Percentiles rank a stretch among this genome's conserved stretches.
phyloP scores from a whole-genome alignment of 2,329 filamentous ascomycete genomes.

The Passalora sequoiae region DNA sequence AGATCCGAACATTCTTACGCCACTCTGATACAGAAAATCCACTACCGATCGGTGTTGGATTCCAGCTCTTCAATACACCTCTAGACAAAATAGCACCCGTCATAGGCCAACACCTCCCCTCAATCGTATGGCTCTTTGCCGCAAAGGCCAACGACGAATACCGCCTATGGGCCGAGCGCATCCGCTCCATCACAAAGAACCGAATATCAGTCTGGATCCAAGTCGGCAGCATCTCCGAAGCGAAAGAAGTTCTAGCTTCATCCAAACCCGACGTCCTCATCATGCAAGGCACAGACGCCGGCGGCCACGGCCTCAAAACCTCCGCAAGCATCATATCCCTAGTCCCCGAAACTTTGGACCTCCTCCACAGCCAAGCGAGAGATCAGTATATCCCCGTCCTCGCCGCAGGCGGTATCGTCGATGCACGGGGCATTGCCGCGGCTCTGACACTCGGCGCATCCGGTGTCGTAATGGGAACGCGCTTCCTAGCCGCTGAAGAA shows the following conservation, averaged over 20 bases:
- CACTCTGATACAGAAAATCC: neutral
- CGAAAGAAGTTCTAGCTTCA: slow-evolving; percentile 47
- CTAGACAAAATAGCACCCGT: slow-evolving; percentile 24
- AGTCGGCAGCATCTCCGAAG: slow-evolving; percentile 53
- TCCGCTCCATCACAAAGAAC: slow-evolving; percentile 29
- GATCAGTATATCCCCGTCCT: slow-evolving; percentile 48
- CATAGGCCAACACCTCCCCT: slow-evolving; percentile 40
- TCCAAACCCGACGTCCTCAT: slow-evolving; percentile 51
- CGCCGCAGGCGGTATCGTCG: slow-evolving; percentile 55
- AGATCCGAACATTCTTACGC: neutral
- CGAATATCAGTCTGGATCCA: slow-evolving; percentile 52
- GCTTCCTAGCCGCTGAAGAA: slow-evolving; percentile 52
- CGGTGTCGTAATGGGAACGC: slow-evolving; percentile 57
- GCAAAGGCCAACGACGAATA: slow-evolving; percentile 41
- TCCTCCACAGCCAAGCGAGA: slow-evolving; percentile 31
- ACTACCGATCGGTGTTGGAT: slow-evolving; percentile 54
- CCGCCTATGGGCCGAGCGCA: slow-evolving; percentile 25
- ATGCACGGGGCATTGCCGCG: slow-evolving; percentile 49
- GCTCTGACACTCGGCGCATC: slow-evolving; percentile 48
- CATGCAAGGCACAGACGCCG: slow-evolving; percentile 57
- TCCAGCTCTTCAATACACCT: slow-evolving; percentile 51
- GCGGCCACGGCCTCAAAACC: slow-evolving; percentile 53
- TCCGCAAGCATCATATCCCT: slow-evolving; percentile 52
- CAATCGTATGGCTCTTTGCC: slow-evolving; percentile 62
- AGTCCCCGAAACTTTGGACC: slow-evolving; percentile 51